Evolutionary conservation across 2,329 filamentous ascomycete genomes (phyloP).

Genomic region (Furcasterigmium furcatum): DNA sequence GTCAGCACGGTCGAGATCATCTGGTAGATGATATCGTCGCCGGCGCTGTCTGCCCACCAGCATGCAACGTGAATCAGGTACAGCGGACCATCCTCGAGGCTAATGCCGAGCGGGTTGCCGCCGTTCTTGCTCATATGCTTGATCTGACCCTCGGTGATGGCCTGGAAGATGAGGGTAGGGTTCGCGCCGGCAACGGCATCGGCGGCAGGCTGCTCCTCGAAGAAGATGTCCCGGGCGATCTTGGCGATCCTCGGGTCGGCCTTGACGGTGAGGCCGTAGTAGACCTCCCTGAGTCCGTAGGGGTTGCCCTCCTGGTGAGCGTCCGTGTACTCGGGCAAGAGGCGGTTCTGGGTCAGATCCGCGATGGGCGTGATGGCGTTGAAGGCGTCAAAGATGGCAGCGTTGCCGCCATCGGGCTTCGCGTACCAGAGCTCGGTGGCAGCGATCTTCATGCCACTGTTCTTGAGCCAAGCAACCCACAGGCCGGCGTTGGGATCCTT

Average conservation of each 20-base stretch:
- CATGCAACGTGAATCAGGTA: constrained; percentile 15
- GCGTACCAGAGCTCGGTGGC: constrained; percentile 31
- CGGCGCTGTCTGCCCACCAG: constrained; percentile 14
- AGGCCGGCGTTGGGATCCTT: constrained; percentile 29
- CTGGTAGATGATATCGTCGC: constrained; percentile 15
- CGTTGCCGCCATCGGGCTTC: constrained; percentile 25
- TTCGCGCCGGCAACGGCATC: constrained; percentile 16
- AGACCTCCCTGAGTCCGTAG: constrained; percentile 16
- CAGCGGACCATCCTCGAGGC: constrained; percentile 18
- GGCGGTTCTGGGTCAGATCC: constrained; percentile 18
- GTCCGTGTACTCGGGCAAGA: constrained; percentile 8
- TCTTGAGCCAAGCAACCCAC: constrained; percentile 21
- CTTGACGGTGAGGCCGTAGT: constrained; percentile 14
- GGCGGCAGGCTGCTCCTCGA: constrained; percentile 2
- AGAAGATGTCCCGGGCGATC: constrained; percentile 12
- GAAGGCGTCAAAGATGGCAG: constrained; percentile 32
- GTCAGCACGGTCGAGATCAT: constrained; percentile 13
- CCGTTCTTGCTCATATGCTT: constrained; percentile 30
- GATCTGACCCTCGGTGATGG: constrained; percentile 32
- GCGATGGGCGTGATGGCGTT: constrained; percentile 22
- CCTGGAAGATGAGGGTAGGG: constrained; percentile 31
- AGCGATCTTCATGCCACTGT: constrained; percentile 17
- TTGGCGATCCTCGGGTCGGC: constrained; percentile 14
- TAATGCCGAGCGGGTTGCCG: constrained; percentile 31
- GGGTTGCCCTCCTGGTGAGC: constrained; percentile 7